A percentile compares a stretch with the other conserved stretches of the same genome.
phyloP scores from a whole-genome alignment of 2,329 filamentous ascomycete species.

The Fusarium camptoceras region DNA sequence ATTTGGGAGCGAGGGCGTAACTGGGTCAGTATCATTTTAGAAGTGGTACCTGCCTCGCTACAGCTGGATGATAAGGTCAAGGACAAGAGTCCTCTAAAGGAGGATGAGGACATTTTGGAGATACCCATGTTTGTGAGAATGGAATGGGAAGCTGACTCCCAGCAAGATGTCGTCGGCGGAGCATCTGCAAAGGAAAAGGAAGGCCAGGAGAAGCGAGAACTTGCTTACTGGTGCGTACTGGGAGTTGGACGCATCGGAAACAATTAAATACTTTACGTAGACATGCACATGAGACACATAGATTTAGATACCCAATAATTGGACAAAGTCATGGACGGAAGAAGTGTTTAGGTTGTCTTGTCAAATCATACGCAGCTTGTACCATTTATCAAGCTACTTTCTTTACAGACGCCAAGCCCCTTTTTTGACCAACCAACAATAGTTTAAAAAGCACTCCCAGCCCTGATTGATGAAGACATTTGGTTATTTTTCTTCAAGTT shows the following conservation, averaged over 20 bases:
- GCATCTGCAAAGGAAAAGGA: constrained; percentile 66
- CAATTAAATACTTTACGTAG: constrained; percentile 46
- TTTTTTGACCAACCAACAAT: constrained; percentile 55
- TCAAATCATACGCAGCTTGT: constrained; percentile 59
- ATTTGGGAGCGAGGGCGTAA: constrained; percentile 96
- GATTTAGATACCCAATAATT: constrained; percentile 57
- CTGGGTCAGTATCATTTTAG: constrained; percentile 93
- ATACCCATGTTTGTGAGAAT: constrained; percentile 94
- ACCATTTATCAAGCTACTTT: constrained; percentile 62
- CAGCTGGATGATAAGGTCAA: constrained; percentile 51
- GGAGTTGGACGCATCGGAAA: constrained; percentile 83
- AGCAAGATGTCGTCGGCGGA: constrained; percentile 73
- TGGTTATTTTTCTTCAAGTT: constrained; percentile 19
- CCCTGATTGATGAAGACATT: constrained; percentile 35
- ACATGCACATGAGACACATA: constrained; percentile 37
- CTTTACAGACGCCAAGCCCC: constrained; percentile 64
- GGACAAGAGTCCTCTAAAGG: constrained; percentile 62
- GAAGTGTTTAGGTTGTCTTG: constrained; percentile 50
- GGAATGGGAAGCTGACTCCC: constrained; percentile 84
- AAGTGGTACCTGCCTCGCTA: constrained; percentile 78
- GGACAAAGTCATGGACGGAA: constrained; percentile 44
- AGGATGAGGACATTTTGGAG: constrained; percentile 78
- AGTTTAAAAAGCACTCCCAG: constrained; percentile 51
- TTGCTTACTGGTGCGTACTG: constrained; percentile 96
- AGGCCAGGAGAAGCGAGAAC: constrained; percentile 81